Evolutionary conservation across 768 basidiomycete species (phyloP).

Genomic region (Tephrocybe rancida): DNA sequence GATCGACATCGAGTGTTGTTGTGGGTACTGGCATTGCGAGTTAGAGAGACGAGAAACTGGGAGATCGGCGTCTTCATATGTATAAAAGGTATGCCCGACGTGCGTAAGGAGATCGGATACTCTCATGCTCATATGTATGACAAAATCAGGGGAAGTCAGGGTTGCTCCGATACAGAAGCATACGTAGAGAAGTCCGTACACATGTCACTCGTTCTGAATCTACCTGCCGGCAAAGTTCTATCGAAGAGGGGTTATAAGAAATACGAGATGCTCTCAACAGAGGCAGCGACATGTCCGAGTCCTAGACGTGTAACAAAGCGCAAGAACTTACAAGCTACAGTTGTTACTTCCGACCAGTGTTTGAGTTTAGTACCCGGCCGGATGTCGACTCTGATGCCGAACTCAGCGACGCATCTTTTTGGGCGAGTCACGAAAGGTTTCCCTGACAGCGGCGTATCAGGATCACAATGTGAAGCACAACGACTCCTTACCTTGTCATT

Average conservation of each 20-base stretch:
- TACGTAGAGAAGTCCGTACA: not conserved
- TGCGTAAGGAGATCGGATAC: conserved; percentile 3
- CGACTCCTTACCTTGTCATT: too few species aligned
- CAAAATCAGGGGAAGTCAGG: conserved; percentile 12
- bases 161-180: not conserved
- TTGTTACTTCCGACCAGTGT: too few species aligned
- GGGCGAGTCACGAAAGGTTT: not conserved
- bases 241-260: too few species aligned
- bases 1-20: conserved; percentile 41
- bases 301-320: too few species aligned
- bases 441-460: not conserved
- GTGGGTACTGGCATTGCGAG: conserved; percentile 4
- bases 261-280: too few species aligned
- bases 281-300: too few species aligned
- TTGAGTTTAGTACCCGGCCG: too few species aligned
- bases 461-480: too few species aligned
- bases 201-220: conserved; percentile 5
- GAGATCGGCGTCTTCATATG: not conserved
- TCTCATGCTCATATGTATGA: conserved; percentile 14
- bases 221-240: too few species aligned
- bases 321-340: too few species aligned
- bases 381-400: too few species aligned
- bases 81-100: conserved; percentile 9
- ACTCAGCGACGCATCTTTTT: too few species aligned
- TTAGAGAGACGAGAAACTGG: not conserved